Base-by-base conservation (phyloP, 192 early-diverging fungal species). In the Rhizophagus clarus region DNA sequence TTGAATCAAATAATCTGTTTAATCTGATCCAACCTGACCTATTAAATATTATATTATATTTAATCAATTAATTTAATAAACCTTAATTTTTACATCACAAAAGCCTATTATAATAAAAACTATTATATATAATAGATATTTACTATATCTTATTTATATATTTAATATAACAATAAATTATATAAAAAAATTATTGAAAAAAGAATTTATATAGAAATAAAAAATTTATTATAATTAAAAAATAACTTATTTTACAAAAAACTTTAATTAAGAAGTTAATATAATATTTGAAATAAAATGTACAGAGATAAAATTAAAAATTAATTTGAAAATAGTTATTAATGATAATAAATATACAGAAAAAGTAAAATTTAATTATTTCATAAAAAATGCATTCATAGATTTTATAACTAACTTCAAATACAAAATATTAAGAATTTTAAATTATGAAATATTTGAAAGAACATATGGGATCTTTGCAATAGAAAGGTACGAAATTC, bases 321-420 rank as follows among this genome's bases (percentile, higher is more conserved):
- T 75, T 24, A 75, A 61, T 26, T n/a, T 10, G 17, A 56, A 75
- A n/a, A 75, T 1, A 34, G 20, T 6, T 15, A 42, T 17, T 1
- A 45, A 75, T 6, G 56, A 31, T 1, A 4, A 75, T 61, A 32
- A 75, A 1, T 1, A 32, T 26, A 75, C 56, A 24, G 73, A 75
- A 2, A 9, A 75, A 61, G 22, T 2, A 61, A 32, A 22, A 28
- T 62, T 76, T 20, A 24, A 61, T 24, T 76, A 62, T n/a, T 76
- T 76, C 29, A 76, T 71, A 71, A 29, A 34, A 37, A 6, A 71
- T n/a, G 3, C 74, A n/a, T 17, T 76, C 9, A 60, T 62, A 8
- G 31, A 76, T 62, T 76, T 76, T 8, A 3, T 76, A 2, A 12
- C 74, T 40, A 76, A 22, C 26, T 76, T 76, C 11, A 76, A 34